Conservation (phyloP, 176 grass and related monocot species). For the Bothriochloa decipiens region DNA sequence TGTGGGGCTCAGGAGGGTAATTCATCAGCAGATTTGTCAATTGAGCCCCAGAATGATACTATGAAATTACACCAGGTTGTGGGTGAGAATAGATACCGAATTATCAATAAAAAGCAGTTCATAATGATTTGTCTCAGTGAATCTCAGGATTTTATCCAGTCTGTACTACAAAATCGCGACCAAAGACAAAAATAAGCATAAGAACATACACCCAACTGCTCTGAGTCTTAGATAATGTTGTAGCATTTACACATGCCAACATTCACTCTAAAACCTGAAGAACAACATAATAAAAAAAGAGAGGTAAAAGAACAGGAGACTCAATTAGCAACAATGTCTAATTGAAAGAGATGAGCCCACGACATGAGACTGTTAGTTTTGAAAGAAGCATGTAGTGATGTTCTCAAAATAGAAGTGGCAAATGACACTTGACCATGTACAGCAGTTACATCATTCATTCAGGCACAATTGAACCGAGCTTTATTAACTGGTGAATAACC, state of each 20-base stretch:
- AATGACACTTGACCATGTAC: conserved; percentile 36
- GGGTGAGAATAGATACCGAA: background rate
- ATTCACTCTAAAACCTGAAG: conserved; percentile 12
- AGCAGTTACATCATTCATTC: background rate
- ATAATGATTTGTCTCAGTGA: conserved; percentile 1
- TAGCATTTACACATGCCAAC: conserved; percentile 61
- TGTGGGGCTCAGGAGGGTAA: background rate
- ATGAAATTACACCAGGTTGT: background rate
- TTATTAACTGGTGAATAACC: conserved; percentile 19
- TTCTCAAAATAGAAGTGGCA: background rate
- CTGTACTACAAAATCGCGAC: conserved; percentile 38
- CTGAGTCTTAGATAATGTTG: conserved; percentile 43
- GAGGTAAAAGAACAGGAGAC: background rate
- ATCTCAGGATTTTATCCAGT: conserved; percentile 56
- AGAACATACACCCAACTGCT: conserved; percentile 52
- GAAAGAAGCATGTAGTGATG: background rate
- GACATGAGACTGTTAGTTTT: background rate
- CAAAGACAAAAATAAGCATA: conserved; percentile 24
- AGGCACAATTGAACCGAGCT: background rate
- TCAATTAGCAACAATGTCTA: background rate
- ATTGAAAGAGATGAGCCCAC: background rate
- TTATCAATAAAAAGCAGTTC: background rate
- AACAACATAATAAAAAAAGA: background rate
- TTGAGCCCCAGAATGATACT: background rate
- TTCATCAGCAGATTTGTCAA: conserved; percentile 29